Base-by-base conservation (phyloP, 441 rosid species). In the Syzygium malaccense region DNA sequence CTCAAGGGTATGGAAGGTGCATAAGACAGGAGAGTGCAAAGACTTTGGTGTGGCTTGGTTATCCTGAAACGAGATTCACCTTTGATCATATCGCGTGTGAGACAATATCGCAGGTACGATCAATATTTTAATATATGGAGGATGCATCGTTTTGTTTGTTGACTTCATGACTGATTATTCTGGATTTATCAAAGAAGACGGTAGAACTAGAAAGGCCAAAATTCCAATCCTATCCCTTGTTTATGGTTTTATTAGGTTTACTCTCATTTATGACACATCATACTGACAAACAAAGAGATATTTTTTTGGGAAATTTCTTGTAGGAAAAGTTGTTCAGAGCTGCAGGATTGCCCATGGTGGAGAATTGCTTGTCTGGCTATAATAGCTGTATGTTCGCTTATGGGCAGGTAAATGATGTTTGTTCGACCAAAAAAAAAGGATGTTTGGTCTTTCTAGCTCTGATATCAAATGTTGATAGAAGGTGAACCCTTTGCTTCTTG, bases 361-460 rank as follows among this genome's bases (percentile, higher is more conserved):
- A 97, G 94, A 97, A 97, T 87, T 97, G 99, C 94, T 88, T 97
- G 92, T 96, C 98, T 87, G 99, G 99, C 56, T 97, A 97, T 89
- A 97, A 97, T 86, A 96, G 99, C 85, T 97, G 99, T 86, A 95
- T 97, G 95, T 97, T 96, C 55, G 99, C 99, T 89, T 97, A 96
- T 86, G 99, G 99, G 68, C 99, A 97, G 98, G 99, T 96, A 92
- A 88, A 89, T 92, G 85, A 85, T 87, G 85, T 84, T 25, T 55
- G 54, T 45, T 45, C 1, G 48, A 7, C 48, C 48, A 7, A 7
- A 45, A 45, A 45, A 45, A 92, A 88, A 89, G 92, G 85, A 85
- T 87, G 85, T 84, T 25, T 55, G 54, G 37, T 45, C 10, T 89
- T 60, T 19, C 18, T 23, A 41, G 55, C 54, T 87, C 26, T 17